These are phyloP conservation scores for Colletotrichum tabaci DNA, from an alignment of 2,329 filamentous ascomycete species.

Conservation along the genomic window DNA sequence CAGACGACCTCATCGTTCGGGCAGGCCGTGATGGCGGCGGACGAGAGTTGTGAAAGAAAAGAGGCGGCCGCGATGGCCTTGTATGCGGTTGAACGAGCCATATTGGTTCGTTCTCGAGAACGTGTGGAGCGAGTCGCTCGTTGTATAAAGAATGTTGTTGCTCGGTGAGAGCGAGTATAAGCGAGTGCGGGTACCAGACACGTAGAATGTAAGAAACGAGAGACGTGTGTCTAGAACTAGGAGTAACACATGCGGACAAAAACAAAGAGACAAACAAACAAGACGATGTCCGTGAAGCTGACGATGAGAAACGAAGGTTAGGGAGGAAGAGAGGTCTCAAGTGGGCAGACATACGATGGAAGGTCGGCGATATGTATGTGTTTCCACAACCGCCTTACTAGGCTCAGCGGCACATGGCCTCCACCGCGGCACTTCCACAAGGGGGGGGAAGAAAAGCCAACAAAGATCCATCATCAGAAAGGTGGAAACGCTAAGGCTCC, in stretches of 20 bases:
- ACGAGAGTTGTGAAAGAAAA: slow-evolving; percentile 31
- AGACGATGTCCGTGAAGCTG: slow-evolving; percentile 4
- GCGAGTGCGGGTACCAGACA: slow-evolving; percentile 20
- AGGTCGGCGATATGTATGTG: slow-evolving; percentile 19
- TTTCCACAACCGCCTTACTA: slow-evolving; percentile 2
- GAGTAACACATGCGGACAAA: slow-evolving; percentile 4
- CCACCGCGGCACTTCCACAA: slow-evolving; percentile 21
- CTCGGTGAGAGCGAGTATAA: slow-evolving; percentile 16
- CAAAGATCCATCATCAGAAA: slow-evolving; percentile 22
- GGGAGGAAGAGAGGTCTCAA: neutral
- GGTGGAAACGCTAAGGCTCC: slow-evolving; percentile 22
- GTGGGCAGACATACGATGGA: neutral
- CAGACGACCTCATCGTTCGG: slow-evolving; percentile 35
- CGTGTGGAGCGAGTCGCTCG: neutral
- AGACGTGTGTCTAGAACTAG: slow-evolving; percentile 13
- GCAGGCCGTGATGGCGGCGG: slow-evolving; percentile 38
- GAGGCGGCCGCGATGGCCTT: slow-evolving; percentile 34
- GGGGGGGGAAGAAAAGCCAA: slow-evolving; percentile 3
- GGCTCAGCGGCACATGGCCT: slow-evolving; percentile 10
- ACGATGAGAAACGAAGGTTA: neutral
- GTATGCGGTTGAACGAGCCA: slow-evolving; percentile 30
- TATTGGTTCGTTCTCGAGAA: neutral
- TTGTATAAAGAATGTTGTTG: slow-evolving; percentile 8
- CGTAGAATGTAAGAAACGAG: slow-evolving; percentile 15
- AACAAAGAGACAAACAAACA: slow-evolving; percentile 12